Evolutionary conservation across 1,139 yeast genomes (phyloP).

Genomic region (Spencermartinsiella ligniputridi): DNA sequence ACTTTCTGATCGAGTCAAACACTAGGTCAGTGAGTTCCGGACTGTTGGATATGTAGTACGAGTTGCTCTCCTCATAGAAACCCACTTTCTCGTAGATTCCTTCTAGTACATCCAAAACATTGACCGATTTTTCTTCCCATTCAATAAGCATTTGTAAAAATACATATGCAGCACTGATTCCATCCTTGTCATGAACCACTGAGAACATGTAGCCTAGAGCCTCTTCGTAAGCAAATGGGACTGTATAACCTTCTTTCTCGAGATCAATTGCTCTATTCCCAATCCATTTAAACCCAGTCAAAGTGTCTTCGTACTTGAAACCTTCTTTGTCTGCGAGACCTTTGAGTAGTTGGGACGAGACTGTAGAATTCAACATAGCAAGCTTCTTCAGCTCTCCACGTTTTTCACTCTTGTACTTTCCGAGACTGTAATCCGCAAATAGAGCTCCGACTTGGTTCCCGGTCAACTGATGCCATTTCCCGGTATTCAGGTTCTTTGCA

Average conservation of each 20-base stretch:
- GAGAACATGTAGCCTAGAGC: constrained; percentile 94
- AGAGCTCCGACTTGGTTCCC: constrained; percentile 90
- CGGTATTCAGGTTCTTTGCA: constrained; percentile 37
- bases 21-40: constrained; percentile 48
- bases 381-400: constrained; percentile 35
- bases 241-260: constrained; percentile 56
- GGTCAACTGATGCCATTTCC: constrained; percentile 70
- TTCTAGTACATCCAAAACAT: constrained; percentile 45
- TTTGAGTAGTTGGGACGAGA: constrained; percentile 77
- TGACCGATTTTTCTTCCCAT: constrained; percentile 38
- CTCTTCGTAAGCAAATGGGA: constrained; percentile 92
- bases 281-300: constrained; percentile 97
- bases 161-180: constrained; percentile 74
- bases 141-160: constrained; percentile 66
- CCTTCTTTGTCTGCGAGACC: constrained; percentile 62
- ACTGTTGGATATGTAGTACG: constrained; percentile 69
- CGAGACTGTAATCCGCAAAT: constrained; percentile 64
- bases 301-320: constrained; percentile 68
- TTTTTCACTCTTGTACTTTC: constrained; percentile 31
- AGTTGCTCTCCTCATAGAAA: constrained; percentile 77
- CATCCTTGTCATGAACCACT: constrained; percentile 90
- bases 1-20: constrained; percentile 44
- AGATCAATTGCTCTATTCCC: constrained; percentile 82
- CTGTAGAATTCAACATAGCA: constrained; percentile 81
- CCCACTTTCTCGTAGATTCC: constrained; percentile 66